Evolutionary conservation across 495 filamentous ascomycete species (phyloP).

Genomic region (Cairneyella variabilis): DNA sequence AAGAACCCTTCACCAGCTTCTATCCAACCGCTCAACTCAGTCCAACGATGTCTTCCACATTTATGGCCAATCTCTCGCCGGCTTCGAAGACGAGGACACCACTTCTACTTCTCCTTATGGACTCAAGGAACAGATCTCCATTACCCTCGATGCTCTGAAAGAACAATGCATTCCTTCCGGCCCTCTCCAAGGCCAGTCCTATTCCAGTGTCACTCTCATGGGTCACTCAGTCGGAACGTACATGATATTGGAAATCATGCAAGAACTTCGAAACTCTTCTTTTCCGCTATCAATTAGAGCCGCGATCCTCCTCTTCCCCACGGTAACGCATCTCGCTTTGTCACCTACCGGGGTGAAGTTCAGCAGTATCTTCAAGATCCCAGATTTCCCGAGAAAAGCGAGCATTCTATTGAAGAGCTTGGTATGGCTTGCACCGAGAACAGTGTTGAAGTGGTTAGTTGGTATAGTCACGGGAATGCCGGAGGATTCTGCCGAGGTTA

Average conservation of each 20-base stretch:
- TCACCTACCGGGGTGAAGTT: constrained; percentile 60
- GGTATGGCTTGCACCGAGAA: constrained; percentile 32
- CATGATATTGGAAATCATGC: constrained; percentile 69
- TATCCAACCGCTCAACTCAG: constrained; percentile 21
- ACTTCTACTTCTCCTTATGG: constrained; percentile 31
- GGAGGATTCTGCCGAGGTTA: constrained; percentile 52
- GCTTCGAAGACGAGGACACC: constrained; percentile 53
- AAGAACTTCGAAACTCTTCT: constrained; percentile 38
- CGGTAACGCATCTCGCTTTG: constrained; percentile 67
- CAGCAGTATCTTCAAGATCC: constrained; percentile 45
- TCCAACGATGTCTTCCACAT: constrained; percentile 47
- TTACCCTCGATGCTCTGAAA: constrained; percentile 19
- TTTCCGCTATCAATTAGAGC: constrained; percentile 39
- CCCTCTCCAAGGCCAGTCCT: constrained; percentile 18
- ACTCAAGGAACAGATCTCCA: constrained; percentile 57
- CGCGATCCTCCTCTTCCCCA: constrained; percentile 72
- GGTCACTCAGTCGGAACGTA: constrained; percentile 82
- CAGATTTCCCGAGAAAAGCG: constrained; percentile 50
- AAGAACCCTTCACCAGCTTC: constrained; percentile 30
- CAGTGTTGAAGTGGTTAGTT: constrained; percentile 12
- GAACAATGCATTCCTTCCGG: constrained; percentile 9
- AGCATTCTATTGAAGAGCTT: constrained; percentile 46
- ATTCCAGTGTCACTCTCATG: constrained; percentile 64
- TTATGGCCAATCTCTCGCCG: constrained; percentile 67
- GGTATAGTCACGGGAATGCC: constrained; percentile 49